Base-by-base conservation (phyloP, 2,329 filamentous ascomycete genomes). In the Stenocarpella maydis region DNA sequence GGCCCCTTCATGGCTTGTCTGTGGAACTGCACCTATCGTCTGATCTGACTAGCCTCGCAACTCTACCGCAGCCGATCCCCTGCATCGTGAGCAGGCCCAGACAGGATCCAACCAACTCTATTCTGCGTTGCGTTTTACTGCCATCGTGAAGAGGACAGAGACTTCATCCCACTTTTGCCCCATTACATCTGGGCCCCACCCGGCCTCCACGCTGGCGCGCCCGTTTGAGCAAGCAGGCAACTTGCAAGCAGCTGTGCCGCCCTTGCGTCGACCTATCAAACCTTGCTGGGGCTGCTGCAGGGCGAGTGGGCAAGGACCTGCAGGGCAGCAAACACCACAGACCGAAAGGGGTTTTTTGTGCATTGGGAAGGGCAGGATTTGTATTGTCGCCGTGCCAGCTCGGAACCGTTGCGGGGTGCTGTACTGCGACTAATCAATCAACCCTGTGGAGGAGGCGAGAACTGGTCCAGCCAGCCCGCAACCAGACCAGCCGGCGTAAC, bases 401-500 rank as follows among this genome's bases (percentile, higher is more conserved):
- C 24, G 31, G 12, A n/a, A 55, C 28, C 28, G 14, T n/a, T 50
- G 41, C 41, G 52, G 3, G 34, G 6, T 67, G 15, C 21, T 58
- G 52, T n/a, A 58, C 47, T 53, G 52, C 52, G 52, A 67, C 58
- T 50, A 41, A 49, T 58, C 52, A 43, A 67, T 67, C 41, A 41
- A 49, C 50, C 31, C 53, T 61, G 65, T 63, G 41, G 37, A 24
- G 26, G 43, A 49, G 34, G 54, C 54, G 58, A 63, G 43, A 26
- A 34, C 28, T 43, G 43, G 26, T 37, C 4, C 58, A 63, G 58
- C 7, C 41, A 63, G 58, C 28, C 58, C 58, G 41, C 58, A 15
- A 43, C 41, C 58, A 61, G 26, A 24, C 41, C 28, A 58, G 50
- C 26, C 26, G 81, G 76, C 76, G 76, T 82, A 82, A 83, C 81